Base-by-base conservation (phyloP, 2,329 filamentous ascomycete genomes). In the Xylariaceae sp. region DNA sequence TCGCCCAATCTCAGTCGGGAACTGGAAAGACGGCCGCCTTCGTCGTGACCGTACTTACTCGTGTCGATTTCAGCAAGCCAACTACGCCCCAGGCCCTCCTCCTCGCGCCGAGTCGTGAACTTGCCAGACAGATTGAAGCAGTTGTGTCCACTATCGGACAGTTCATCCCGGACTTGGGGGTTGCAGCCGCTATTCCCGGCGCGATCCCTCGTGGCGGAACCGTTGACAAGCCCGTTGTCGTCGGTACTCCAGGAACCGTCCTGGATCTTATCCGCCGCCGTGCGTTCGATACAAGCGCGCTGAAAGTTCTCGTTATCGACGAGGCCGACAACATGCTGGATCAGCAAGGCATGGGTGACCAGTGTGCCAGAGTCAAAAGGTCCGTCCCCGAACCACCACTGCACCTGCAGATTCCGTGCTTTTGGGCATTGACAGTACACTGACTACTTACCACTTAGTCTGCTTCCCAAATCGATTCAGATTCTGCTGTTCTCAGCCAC, bases 301-400 rank as follows among this genome's bases (percentile, higher is more conserved):
- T 98, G 51, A 86, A 81, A 62, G 76, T 94, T 7, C 74, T 98
- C 45, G 90, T 96, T 40, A 74, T 98, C 37, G 92, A 98, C 57
- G 92, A 98, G 68, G 92, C 92, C 41, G 92, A 98, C 68, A 97
- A 96, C 68, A 98, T 98, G 92, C 70, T 98, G 44, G 92, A 97
- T 59, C 84, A 90, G 64, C 88, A 95, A 65, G 90, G 92, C 36
- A 73, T 98, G 39, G 92, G 92, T 36, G 92, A 97, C 43, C 92
- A 98, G 66, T 97, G 90, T 64, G 77, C 88, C 53, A 81, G 89
- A 51, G 87, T 96, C 53, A 95, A 94, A 70, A 65, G 66, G 87
- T 92, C 66, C 55, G 80, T 67, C n/a, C 8, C n/a, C n/a, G 11
- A 38, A 34, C 9, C n/a, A n/a, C n/a, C n/a, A n/a, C n/a, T n/a